phyloP scores from a whole-genome alignment of 768 basidiomycete genomes.

The Trametes maxima region DNA sequence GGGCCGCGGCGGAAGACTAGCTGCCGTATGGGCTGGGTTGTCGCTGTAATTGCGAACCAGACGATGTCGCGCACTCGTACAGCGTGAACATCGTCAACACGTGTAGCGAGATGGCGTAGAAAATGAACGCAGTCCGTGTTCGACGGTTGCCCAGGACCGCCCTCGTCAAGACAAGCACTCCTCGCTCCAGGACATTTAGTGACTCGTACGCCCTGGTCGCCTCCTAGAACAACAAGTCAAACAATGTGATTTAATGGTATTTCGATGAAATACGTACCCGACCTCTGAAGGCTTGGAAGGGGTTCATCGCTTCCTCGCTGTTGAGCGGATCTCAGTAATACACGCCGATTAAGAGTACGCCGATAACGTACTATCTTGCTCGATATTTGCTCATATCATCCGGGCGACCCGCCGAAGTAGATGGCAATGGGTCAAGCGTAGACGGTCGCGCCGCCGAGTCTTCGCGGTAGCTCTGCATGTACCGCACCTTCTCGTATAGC shows the following conservation, averaged over 20 bases:
- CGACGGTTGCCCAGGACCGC: slow-evolving; percentile 87
- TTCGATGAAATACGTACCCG: slow-evolving; percentile 57
- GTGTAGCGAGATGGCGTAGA: slow-evolving; percentile 83
- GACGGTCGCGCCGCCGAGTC: slow-evolving; percentile 56
- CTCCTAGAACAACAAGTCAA: slow-evolving; percentile 58
- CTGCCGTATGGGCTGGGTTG: slow-evolving; percentile 49
- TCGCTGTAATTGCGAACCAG: slow-evolving; percentile 50
- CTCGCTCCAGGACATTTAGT: slow-evolving; percentile 89
- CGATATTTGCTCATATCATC: slow-evolving; percentile 90
- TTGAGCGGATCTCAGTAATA: not conserved
- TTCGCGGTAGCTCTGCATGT: slow-evolving; percentile 96
- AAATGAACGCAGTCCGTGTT: slow-evolving; percentile 85
- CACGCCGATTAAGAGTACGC: not conserved
- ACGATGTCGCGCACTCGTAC: slow-evolving; percentile 68
- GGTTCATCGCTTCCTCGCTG: slow-evolving; percentile 92
- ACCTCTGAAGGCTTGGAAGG: slow-evolving; percentile 96
- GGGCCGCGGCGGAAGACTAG: not conserved
- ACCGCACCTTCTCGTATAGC: slow-evolving; percentile 97
- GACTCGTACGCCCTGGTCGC: slow-evolving; percentile 91
- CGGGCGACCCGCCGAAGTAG: slow-evolving; percentile 41
- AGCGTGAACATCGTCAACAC: slow-evolving; percentile 78
- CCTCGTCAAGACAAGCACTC: slow-evolving; percentile 82
- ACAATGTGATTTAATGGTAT: not conserved
- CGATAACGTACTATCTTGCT: slow-evolving; percentile 60
- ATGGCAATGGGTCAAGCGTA: slow-evolving; percentile 70